Conservation (phyloP, 2,329 filamentous ascomycete genomes). For the Aspergillus luchuensis region DNA sequence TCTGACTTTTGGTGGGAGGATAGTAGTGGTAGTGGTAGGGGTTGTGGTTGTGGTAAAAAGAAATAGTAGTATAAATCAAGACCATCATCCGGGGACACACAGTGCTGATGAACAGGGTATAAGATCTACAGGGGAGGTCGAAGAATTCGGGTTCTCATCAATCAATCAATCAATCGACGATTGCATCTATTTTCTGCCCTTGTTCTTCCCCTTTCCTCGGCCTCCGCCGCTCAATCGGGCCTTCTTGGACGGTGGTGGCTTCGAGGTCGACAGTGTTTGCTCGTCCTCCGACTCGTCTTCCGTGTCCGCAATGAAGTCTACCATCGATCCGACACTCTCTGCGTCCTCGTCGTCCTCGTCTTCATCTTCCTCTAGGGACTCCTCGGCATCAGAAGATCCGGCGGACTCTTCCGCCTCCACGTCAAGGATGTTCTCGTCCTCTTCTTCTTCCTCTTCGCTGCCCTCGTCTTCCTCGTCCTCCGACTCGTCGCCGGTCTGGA, state of each 20-base stretch:
- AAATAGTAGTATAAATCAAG: neutral
- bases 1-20: constrained; percentile 7
- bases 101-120: constrained; percentile 8
- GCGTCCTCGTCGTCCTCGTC: constrained; percentile 62
- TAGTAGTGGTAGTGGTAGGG: no score
- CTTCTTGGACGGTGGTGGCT: constrained; percentile 41
- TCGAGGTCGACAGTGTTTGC: constrained; percentile 18
- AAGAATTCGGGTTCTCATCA: neutral
- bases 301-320: constrained; percentile 51
- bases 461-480: constrained; percentile 58
- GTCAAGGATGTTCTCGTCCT: constrained; percentile 46
- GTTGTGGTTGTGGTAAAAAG: no score
- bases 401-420: constrained; percentile 48
- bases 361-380: constrained; percentile 62
- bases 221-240: constrained; percentile 30
- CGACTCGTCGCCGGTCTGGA: constrained; percentile 43
- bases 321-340: constrained; percentile 57
- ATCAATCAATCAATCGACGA: no score
- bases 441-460: constrained; percentile 55
- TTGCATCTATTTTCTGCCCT: constrained; percentile 36
- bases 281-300: constrained; percentile 43
- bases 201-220: constrained; percentile 35
- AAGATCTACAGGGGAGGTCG: constrained; percentile 15
- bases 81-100: constrained; percentile 6
- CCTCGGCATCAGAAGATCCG: constrained; percentile 47